A percentile compares a stretch with the other conserved stretches of the same genome.
phyloP scores from a whole-genome alignment of 768 basidiomycete genomes.

The Boletus bicolor region DNA sequence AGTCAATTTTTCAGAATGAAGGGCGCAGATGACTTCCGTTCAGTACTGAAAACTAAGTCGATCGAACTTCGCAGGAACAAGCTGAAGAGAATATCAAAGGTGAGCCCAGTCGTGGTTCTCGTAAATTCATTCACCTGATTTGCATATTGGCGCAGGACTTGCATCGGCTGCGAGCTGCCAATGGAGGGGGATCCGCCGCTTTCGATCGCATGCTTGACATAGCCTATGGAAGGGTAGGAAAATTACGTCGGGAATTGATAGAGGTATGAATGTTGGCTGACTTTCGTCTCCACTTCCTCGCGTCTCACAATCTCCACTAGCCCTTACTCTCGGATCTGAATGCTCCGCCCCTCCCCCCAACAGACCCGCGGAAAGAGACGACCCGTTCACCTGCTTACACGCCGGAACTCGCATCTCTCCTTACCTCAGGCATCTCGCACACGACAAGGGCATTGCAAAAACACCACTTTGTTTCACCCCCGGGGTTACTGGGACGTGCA shows the following conservation, averaged over 20 bases:
- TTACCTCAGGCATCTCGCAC: conserved; percentile 51
- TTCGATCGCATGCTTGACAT: conserved; percentile 59
- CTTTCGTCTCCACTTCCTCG: not conserved
- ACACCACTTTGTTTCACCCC: conserved; percentile 45
- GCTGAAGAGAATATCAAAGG: conserved; percentile 52
- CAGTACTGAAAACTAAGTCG: conserved; percentile 37
- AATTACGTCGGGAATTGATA: conserved; percentile 64
- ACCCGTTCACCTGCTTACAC: conserved; percentile 68
- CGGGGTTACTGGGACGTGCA: conserved; percentile 54
- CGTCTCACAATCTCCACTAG: conserved; percentile 34
- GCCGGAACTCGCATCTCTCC: conserved; percentile 55
- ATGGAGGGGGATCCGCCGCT: conserved; percentile 43
- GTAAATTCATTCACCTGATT: not conserved
- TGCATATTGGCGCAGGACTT: conserved; percentile 42
- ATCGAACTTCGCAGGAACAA: conserved; percentile 36
- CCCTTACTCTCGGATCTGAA: conserved; percentile 51
- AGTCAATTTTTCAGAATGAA: conserved; percentile 68
- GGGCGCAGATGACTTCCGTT: conserved; percentile 54
- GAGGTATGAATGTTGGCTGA: conserved; percentile 41
- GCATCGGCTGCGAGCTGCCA: conserved; percentile 51
- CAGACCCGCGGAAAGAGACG: conserved; percentile 49
- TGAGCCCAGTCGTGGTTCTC: conserved; percentile 14
- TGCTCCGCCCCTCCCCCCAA: conserved; percentile 39
- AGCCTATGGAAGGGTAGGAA: conserved; percentile 77
- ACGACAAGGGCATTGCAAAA: conserved; percentile 43